Evolutionary conservation across 2,329 filamentous ascomycete species (phyloP).

Genomic region (Sphaceloma murrayae): DNA sequence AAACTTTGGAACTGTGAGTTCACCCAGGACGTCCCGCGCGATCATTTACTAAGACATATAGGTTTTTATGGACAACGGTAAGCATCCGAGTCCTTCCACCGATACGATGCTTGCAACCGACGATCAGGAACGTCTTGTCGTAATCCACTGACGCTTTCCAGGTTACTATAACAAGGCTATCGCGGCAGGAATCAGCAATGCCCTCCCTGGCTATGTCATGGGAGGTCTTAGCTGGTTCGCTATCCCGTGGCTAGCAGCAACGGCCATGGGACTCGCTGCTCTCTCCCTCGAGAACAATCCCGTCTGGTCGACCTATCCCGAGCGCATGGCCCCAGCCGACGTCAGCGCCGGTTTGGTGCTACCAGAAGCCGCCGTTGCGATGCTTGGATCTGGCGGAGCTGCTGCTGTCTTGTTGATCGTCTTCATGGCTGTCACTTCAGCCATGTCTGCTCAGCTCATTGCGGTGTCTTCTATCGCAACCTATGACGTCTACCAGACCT

Average conservation of each 20-base stretch:
- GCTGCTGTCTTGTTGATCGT: constrained; percentile 68
- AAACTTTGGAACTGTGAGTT: no score
- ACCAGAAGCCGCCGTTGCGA: constrained; percentile 72
- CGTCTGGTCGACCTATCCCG: constrained; percentile 60
- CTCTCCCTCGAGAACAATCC: constrained; percentile 68
- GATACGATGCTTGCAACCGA: no score
- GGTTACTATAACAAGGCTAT: constrained; percentile 91
- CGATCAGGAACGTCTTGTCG: no score
- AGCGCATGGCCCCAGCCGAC: constrained; percentile 62
- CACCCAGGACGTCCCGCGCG: no score
- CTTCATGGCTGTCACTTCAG: constrained; percentile 84
- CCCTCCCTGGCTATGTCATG: constrained; percentile 78
- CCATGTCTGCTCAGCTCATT: constrained; percentile 74
- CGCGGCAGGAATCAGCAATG: constrained; percentile 73
- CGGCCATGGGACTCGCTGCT: constrained; percentile 75
- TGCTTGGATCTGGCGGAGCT: constrained; percentile 74
- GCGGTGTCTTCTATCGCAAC: constrained; percentile 81
- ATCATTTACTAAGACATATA: no score
- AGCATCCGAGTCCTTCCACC: no score
- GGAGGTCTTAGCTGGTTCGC: constrained; percentile 86
- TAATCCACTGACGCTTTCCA: constrained; percentile 19
- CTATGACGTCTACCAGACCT: constrained; percentile 78
- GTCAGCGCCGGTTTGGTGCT: constrained; percentile 76
- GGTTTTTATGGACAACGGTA: constrained; percentile 70
- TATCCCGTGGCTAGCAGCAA: constrained; percentile 82